Evolutionary conservation across 2,329 filamentous ascomycete genomes (phyloP).

Genomic region (Cladosporium colombiae): DNA sequence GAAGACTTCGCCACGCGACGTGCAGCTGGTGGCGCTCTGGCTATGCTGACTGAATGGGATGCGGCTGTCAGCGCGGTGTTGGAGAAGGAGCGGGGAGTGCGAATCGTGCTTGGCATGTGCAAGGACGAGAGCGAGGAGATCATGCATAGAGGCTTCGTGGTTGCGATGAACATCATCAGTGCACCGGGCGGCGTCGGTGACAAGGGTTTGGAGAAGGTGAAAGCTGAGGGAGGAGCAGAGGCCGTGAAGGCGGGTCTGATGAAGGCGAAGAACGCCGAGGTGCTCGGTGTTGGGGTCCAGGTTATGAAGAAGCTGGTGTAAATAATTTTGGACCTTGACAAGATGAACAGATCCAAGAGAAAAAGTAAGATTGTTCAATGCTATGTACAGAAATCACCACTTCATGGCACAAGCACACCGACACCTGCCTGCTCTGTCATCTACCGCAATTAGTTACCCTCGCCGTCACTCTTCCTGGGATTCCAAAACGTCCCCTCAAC

Average conservation of each 20-base stretch:
- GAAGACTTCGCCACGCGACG: conserved; percentile 77
- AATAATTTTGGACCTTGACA: neutral
- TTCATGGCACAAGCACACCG: neutral
- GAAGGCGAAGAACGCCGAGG: conserved; percentile 66
- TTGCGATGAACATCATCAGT: conserved; percentile 63
- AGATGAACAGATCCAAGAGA: neutral
- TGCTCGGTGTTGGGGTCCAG: conserved; percentile 71
- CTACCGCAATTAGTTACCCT: too few species aligned
- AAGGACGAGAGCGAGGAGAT: conserved; percentile 67
- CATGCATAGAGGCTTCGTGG: conserved; percentile 70
- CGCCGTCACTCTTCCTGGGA: neutral
- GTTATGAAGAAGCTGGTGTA: conserved; percentile 64
- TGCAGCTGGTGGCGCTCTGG: conserved; percentile 85
- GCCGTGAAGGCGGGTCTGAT: conserved; percentile 69
- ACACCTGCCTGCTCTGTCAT: neutral
- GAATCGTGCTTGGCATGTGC: conserved; percentile 79
- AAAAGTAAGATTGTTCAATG: neutral
- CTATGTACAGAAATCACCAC: neutral
- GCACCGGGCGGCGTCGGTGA: conserved; percentile 66
- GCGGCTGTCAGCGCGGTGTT: conserved; percentile 71
- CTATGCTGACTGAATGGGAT: conserved; percentile 78
- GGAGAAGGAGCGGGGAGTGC: conserved; percentile 68
- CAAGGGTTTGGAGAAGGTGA: conserved; percentile 61
- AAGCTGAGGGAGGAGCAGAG: conserved; percentile 63
- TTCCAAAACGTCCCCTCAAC: conserved; percentile 23